These are phyloP conservation scores for Sarocladium kiliense DNA, from an alignment of 2,329 filamentous ascomycete genomes.

Conservation along the genomic window DNA sequence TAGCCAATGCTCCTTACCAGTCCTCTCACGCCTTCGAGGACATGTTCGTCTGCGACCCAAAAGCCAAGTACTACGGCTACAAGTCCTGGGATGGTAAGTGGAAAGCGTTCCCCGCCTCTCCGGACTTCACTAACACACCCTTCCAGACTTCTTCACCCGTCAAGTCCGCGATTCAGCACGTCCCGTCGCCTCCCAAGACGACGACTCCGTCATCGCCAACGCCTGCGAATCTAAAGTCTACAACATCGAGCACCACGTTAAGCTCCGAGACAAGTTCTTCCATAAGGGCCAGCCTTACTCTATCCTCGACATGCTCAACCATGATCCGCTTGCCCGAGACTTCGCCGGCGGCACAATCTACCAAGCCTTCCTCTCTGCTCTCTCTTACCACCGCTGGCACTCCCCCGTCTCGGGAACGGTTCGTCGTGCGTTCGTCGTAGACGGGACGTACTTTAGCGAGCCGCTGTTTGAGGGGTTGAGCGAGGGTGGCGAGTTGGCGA, in stretches of 20 bases:
- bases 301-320: slow-evolving; percentile 55
- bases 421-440: slow-evolving; percentile 49
- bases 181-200: slow-evolving; percentile 51
- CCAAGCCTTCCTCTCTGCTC: slow-evolving; percentile 62
- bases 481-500: slow-evolving; percentile 23
- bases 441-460: slow-evolving; percentile 66
- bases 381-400: slow-evolving; percentile 71
- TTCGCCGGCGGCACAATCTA: slow-evolving; percentile 64
- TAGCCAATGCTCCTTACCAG: slow-evolving; percentile 41
- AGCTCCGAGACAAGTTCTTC: slow-evolving; percentile 59
- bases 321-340: slow-evolving; percentile 44
- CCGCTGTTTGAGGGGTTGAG: slow-evolving; percentile 33
- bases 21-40: slow-evolving; percentile 48
- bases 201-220: slow-evolving; percentile 52
- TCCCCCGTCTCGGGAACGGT: slow-evolving; percentile 60
- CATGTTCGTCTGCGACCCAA: slow-evolving; percentile 55
- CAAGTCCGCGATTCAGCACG: slow-evolving; percentile 46
- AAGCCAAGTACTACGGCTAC: slow-evolving; percentile 51
- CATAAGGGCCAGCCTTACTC: slow-evolving; percentile 66
- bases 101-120: too few species aligned
- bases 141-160: slow-evolving; percentile 58
- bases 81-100: slow-evolving; percentile 58
- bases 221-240: slow-evolving; percentile 60
- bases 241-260: slow-evolving; percentile 43
- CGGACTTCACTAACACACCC: background rate